Evolutionary conservation across 1,284 basidiomycete genomes (phyloP).

Genomic region (Leccinum griseonigrum): DNA sequence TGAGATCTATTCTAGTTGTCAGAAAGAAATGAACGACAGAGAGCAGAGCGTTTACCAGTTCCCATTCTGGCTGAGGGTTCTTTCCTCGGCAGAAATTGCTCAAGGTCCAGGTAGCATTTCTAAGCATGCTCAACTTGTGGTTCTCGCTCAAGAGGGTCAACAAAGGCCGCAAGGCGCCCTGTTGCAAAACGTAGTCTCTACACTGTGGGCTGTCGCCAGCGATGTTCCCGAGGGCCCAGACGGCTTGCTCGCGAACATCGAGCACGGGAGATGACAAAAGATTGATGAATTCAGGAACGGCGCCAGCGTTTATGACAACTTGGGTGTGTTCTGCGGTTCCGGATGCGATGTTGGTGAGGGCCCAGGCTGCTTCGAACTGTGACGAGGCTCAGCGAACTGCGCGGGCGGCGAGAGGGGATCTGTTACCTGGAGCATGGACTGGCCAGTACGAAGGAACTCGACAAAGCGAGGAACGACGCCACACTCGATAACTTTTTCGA

Average conservation of each 20-base stretch:
- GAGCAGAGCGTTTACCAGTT: constrained; percentile 55
- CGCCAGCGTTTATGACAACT: constrained; percentile 93
- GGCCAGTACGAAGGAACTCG: constrained; percentile 84
- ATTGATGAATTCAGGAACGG: constrained; percentile 98
- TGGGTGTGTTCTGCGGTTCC: constrained; percentile 99
- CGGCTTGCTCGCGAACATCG: constrained; percentile 95
- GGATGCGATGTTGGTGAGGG: constrained; percentile 98
- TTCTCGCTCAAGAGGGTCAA: constrained; percentile 75
- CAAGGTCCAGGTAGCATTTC: constrained; percentile 97
- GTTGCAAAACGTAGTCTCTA: constrained; percentile 84
- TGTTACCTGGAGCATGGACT: constrained; percentile 92
- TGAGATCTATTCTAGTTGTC: constrained; percentile 67
- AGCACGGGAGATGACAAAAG: constrained; percentile 83
- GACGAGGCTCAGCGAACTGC: constrained; percentile 1
- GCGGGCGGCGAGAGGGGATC: neutral
- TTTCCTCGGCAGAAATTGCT: constrained; percentile 99
- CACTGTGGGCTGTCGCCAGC: constrained; percentile 94
- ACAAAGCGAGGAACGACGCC: constrained; percentile 98
- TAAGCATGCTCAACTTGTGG: constrained; percentile 96
- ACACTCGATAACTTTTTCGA: constrained; percentile 97
- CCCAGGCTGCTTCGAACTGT: constrained; percentile 99
- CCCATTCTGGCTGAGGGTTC: constrained; percentile 94
- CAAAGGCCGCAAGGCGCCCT: constrained; percentile 73
- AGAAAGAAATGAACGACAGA: constrained; percentile 8
- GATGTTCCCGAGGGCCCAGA: constrained; percentile 97